These are phyloP conservation scores for Cryomyces minteri DNA, from an alignment of 495 filamentous ascomycete genomes.

Conservation along the genomic window DNA sequence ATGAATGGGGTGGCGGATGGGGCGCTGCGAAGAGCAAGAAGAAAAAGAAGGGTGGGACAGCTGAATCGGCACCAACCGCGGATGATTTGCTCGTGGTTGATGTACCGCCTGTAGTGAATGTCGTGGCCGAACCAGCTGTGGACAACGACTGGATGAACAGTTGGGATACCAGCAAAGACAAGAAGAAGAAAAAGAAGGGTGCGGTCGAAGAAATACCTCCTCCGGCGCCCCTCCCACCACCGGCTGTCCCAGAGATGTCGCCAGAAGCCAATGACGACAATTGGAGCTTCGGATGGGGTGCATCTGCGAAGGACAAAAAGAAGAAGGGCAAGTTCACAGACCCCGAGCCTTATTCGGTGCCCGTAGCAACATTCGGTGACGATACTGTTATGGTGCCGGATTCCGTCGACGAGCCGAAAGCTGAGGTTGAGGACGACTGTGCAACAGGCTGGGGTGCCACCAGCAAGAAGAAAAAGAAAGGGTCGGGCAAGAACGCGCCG, in stretches of 20 bases:
- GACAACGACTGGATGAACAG: slow-evolving; percentile 1
- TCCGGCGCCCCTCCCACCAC: not conserved
- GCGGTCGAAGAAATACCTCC: not conserved
- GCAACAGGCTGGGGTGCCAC: slow-evolving; percentile 11
- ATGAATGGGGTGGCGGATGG: slow-evolving; percentile 5
- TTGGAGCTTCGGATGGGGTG: slow-evolving; percentile 8
- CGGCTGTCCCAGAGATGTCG: slow-evolving; percentile 1
- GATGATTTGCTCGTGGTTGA: not conserved
- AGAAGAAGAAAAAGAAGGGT: slow-evolving; percentile 7
- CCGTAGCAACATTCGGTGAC: not conserved
- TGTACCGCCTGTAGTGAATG: not conserved
- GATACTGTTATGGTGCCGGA: slow-evolving; percentile 12
- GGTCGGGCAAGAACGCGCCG: slow-evolving; percentile 11
- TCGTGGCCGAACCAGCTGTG: not conserved
- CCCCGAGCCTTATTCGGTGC: slow-evolving; percentile 2
- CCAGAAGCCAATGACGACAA: slow-evolving; percentile 3
- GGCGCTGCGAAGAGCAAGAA: not conserved
- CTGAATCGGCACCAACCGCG: not conserved
- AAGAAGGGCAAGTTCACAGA: slow-evolving; percentile 18
- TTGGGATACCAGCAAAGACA: slow-evolving; percentile 1
- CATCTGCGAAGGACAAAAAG: slow-evolving; percentile 19
- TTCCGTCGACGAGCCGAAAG: slow-evolving; percentile 17
- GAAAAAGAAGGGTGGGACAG: not conserved
- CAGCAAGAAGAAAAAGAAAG: slow-evolving; percentile 27
- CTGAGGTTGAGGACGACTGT: slow-evolving; percentile 13